Evolutionary conservation across 495 filamentous ascomycete genomes (phyloP), one percentile per base, ranked within the genome.

Genomic region (Penicillium coprophilum): DNA sequence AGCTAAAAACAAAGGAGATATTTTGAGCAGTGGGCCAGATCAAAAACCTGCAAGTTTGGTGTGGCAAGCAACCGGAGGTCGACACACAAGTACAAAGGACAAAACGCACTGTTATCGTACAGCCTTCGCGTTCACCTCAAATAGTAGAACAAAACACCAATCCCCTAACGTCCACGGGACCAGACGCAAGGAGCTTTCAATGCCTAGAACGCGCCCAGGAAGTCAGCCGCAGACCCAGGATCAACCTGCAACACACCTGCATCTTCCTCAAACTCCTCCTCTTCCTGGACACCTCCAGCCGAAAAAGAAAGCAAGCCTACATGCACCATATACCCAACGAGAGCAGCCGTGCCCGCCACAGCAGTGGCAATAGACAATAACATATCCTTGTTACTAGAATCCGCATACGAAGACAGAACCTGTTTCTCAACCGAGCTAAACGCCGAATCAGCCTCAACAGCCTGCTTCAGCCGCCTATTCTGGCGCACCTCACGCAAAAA

Each of bases 261-360:
- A 9, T 56, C 62, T 15, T 57, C 50, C 6, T 58, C 51, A 11
- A 10, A 10, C 28, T 58, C 57, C 21, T 65, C 63, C 15, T 66
- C 64, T 17, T 68, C 53, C 10, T 63, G 63, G 0, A 68, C 59
- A 6, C 39, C 57, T 6, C 36, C 39, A 12, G 32, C 43, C 4
- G 20, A 13, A 2, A 59, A 21, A 9, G 51, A 49, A n/a, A 77
- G 56, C 28, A 72, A 53, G 8, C 74, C 73, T 17, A 65, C 58
- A 24, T 74, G 66, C 1, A 69, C 56, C 70, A 75, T 64, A 45
- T 79, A 79, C n/a, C 73, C 76, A 8, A 77, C 55, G 27, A 77
- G 56, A 12, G 72, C 68, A 5, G 65, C 73, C 19, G 70, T 38
- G 17, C 68, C 72, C 15, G 63, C 74, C 38, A 71, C 68, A 4